A percentile compares a stretch with the other conserved stretches of the same genome.
These are phyloP conservation scores for Rhizopogon roseolus DNA, from an alignment of 768 basidiomycete species.

Conservation along the genomic window DNA sequence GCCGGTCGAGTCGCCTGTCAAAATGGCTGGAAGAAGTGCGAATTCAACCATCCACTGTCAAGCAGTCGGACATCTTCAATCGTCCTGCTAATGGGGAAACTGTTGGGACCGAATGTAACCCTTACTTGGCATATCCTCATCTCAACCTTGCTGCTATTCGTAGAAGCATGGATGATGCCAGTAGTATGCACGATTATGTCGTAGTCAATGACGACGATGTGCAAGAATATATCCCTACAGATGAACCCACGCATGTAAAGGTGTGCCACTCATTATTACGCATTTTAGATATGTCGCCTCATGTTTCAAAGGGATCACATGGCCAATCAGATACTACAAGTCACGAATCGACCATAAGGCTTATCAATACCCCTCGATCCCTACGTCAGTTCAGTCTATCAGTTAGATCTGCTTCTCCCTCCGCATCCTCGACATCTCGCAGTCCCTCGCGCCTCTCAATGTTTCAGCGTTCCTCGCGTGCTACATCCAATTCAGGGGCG, in stretches of 20 bases:
- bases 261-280: conserved; percentile 23
- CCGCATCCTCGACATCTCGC: conserved; percentile 31
- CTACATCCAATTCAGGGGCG: conserved; percentile 21
- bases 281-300: conserved; percentile 16
- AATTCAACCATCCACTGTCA: conserved; percentile 12
- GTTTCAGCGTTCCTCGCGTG: conserved; percentile 31
- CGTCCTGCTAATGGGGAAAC: conserved; percentile 17
- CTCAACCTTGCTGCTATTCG: conserved; percentile 23
- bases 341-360: conserved; percentile 28
- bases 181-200: conserved; percentile 36
- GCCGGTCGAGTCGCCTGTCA: conserved; percentile 35
- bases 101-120: conserved; percentile 27
- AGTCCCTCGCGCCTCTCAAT: conserved; percentile 39
- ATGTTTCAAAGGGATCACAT: conserved; percentile 19
- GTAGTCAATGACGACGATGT: conserved; percentile 31
- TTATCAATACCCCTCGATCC: conserved; percentile 33
- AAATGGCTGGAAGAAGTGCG: conserved; percentile 43
- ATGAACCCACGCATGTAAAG: conserved; percentile 10
- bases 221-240: conserved; percentile 17
- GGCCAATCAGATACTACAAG: conserved; percentile 16
- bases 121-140: conserved; percentile 40
- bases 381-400: conserved; percentile 40
- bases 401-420: conserved; percentile 35
- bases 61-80: conserved; percentile 10
- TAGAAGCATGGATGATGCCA: conserved; percentile 26